phyloP scores from a whole-genome alignment of 306 rosid genomes.

The Sphenostylis stenocarpa region DNA sequence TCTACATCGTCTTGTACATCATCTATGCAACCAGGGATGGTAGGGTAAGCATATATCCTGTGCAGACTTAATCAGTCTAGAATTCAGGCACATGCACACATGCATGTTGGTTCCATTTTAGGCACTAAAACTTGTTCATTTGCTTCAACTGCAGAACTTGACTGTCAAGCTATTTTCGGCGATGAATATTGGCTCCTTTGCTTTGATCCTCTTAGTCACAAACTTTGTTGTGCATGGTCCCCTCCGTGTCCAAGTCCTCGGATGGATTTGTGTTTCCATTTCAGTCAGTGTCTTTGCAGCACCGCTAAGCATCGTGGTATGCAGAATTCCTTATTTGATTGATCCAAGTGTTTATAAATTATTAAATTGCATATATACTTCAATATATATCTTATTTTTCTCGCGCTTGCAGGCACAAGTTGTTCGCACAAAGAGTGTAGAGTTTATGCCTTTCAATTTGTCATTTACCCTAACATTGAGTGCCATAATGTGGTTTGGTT shows the following conservation, averaged over 20 bases:
- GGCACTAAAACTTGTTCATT: background rate
- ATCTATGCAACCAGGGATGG: slow-evolving; percentile 48
- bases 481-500: slow-evolving; percentile 83
- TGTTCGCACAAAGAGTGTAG: slow-evolving; percentile 73
- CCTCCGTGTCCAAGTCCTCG: slow-evolving; percentile 49
- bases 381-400: background rate
- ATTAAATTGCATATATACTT: background rate
- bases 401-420: slow-evolving; percentile 57
- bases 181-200: slow-evolving; percentile 54
- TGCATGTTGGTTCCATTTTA: background rate
- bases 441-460: slow-evolving; percentile 75
- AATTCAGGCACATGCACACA: background rate
- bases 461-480: slow-evolving; percentile 84
- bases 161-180: slow-evolving; percentile 45
- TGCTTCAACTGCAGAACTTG: slow-evolving; percentile 36
- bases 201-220: slow-evolving; percentile 39
- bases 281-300: slow-evolving; percentile 68
- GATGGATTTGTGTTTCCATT: slow-evolving; percentile 64
- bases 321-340: background rate
- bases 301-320: slow-evolving; percentile 66
- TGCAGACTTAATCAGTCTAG: background rate
- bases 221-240: slow-evolving; percentile 30
- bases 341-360: background rate
- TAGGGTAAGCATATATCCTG: slow-evolving; percentile 36
- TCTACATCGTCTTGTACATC: slow-evolving; percentile 53